phyloP scores from a whole-genome alignment of 371 early-diverging fungal genomes.

The Mucor circinelloides region DNA sequence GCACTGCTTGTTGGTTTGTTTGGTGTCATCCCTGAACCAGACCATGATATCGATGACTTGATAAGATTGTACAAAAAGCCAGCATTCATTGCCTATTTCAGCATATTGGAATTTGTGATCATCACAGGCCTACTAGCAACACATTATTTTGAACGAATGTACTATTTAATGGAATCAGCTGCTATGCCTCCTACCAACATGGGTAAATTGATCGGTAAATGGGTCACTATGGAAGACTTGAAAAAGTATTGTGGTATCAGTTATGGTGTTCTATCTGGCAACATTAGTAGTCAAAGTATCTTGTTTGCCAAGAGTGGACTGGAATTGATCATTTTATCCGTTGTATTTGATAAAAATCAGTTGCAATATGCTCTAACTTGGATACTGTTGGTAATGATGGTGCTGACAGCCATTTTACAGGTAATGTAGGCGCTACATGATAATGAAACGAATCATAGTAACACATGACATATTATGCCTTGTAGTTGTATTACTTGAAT shows the following conservation, averaged over 20 bases:
- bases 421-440: conserved; percentile 34
- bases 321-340: conserved; percentile 69
- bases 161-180: conserved; percentile 31
- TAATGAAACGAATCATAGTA: not conserved
- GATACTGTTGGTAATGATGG: conserved; percentile 67
- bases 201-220: conserved; percentile 24
- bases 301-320: conserved; percentile 83
- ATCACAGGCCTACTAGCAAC: conserved; percentile 53
- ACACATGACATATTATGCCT: conserved; percentile 6
- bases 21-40: conserved; percentile 77
- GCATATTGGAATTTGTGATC: conserved; percentile 58
- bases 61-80: conserved; percentile 71
- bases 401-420: conserved; percentile 71
- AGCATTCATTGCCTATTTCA: conserved; percentile 73
- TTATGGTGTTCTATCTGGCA: conserved; percentile 73
- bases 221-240: conserved; percentile 30
- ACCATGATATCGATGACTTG: conserved; percentile 72
- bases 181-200: conserved; percentile 22
- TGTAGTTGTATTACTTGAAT: conserved; percentile 77
- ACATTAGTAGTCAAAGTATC: conserved; percentile 76
- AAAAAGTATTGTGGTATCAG: conserved; percentile 49
- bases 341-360: conserved; percentile 66
- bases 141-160: conserved; percentile 50
- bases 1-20: conserved; percentile 74
- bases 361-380: conserved; percentile 72